A percentile compares a stretch with the other conserved stretches of the same genome.
Conservation (phyloP, 768 basidiomycete genomes). For the Hygrophoropsis aurantiaca region DNA sequence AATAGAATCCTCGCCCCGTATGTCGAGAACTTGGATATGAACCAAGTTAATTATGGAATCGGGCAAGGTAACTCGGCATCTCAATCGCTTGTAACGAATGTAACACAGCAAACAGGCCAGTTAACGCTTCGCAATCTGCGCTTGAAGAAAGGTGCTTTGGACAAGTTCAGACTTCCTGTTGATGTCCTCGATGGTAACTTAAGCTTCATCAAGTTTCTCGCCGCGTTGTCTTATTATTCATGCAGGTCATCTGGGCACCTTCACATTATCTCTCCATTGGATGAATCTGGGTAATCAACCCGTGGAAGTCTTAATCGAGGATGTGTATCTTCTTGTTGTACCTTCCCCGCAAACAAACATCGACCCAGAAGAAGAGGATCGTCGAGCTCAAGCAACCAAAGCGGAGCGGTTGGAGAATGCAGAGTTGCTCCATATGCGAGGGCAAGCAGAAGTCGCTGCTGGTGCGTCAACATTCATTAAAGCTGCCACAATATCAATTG, state of each 20-base stretch:
- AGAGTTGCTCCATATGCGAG: constrained; percentile 73
- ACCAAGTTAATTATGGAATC: constrained; percentile 93
- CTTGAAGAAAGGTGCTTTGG: constrained; percentile 90
- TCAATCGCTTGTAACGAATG: constrained; percentile 2
- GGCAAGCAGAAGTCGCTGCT: constrained; percentile 49
- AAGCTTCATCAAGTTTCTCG: not conserved
- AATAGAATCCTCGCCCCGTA: constrained; percentile 92
- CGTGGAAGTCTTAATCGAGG: constrained; percentile 87
- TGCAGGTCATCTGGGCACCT: constrained; percentile 80
- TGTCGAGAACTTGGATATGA: constrained; percentile 93
- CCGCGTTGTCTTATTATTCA: constrained; percentile 2
- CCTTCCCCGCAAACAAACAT: constrained; percentile 68
- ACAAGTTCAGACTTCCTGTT: constrained; percentile 93
- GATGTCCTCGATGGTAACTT: constrained; percentile 86
- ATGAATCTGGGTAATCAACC: constrained; percentile 87
- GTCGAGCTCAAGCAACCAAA: constrained; percentile 80
- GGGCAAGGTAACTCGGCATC: constrained; percentile 58
- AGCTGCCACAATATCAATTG: not conserved
- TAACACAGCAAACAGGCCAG: constrained; percentile 50
- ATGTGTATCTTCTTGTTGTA: constrained; percentile 91
- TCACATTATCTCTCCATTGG: constrained; percentile 87
- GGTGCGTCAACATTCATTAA: constrained; percentile 34
- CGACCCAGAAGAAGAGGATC: constrained; percentile 84
- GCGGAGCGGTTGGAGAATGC: constrained; percentile 86
- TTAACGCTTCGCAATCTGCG: constrained; percentile 77